Conservation (phyloP, 257 asterid genomes). For the Solanum dulcamara region DNA sequence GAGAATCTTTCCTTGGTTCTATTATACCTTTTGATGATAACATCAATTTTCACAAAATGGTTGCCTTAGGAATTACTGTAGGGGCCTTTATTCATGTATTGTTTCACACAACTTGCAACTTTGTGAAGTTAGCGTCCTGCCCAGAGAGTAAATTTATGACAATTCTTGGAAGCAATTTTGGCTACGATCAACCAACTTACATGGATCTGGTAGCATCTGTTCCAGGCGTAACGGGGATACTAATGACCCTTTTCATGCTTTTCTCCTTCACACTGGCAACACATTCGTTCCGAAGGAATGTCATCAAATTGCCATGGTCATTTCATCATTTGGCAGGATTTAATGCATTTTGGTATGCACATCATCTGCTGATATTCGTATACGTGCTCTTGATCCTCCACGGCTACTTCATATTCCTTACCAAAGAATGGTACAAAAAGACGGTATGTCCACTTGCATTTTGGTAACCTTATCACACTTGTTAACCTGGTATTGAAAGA, state of each 20-base stretch:
- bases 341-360: constrained; percentile 89
- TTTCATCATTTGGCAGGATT: constrained; percentile 70
- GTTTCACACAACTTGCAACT: constrained; percentile 48
- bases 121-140: constrained; percentile 42
- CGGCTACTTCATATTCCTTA: constrained; percentile 56
- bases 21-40: constrained; percentile 77
- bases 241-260: constrained; percentile 44
- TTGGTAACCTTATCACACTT: not conserved
- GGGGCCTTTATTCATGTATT: constrained; percentile 34
- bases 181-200: constrained; percentile 50
- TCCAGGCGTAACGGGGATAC: constrained; percentile 50
- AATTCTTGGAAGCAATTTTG: constrained; percentile 35
- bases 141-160: constrained; percentile 29
- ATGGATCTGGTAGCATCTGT: constrained; percentile 21
- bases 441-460: constrained; percentile 33
- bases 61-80: constrained; percentile 40
- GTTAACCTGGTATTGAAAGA: not conserved
- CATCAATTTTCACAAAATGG: constrained; percentile 71
- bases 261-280: constrained; percentile 63
- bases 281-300: constrained; percentile 63
- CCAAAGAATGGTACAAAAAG: constrained; percentile 57
- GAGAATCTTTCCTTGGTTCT: constrained; percentile 56
- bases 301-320: constrained; percentile 48
- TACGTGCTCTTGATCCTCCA: constrained; percentile 62
- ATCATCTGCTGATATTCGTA: constrained; percentile 63